Conservation (phyloP, 2,329 filamentous ascomycete species). For the Colletotrichum sp. region DNA sequence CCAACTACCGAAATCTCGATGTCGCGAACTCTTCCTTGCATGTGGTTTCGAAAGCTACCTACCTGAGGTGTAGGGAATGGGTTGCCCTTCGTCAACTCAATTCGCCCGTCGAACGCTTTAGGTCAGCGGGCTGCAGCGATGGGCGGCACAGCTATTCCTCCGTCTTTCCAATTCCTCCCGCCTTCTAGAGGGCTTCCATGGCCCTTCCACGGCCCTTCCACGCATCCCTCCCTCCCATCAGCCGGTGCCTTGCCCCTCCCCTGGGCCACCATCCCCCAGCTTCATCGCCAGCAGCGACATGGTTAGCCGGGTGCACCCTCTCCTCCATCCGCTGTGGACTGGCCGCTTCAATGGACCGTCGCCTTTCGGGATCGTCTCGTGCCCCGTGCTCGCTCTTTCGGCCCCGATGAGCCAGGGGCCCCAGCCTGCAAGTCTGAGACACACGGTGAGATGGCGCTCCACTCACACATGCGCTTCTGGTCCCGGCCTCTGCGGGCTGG, state of each 20-base stretch:
- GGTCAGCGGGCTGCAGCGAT: neutral
- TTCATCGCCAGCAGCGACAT: neutral
- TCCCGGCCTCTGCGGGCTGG: neutral
- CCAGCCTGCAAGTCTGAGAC: conserved; percentile 14
- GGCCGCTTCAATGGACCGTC: neutral
- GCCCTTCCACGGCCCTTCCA: conserved; percentile 6
- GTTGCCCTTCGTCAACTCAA: neutral
- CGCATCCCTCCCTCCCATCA: neutral
- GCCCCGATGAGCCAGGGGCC: conserved; percentile 6
- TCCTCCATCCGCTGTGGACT: conserved; percentile 6
- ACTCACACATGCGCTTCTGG: neutral
- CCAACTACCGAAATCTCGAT: neutral
- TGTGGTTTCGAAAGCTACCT: neutral
- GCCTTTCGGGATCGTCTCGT: neutral
- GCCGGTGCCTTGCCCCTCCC: neutral
- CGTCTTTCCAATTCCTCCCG: neutral
- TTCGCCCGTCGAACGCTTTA: neutral
- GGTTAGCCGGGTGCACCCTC: conserved; percentile 16
- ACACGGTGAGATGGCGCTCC: conserved; percentile 11
- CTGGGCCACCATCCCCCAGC: neutral
- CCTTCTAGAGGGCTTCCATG: conserved; percentile 10
- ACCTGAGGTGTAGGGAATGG: neutral
- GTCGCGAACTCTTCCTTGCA: neutral
- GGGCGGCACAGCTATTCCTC: neutral
- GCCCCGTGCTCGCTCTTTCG: conserved; percentile 2